A percentile compares a stretch with the other conserved stretches of the same genome.
phyloP scores from a whole-genome alignment of 2,329 filamentous ascomycete species.

The Colletotrichum sp. region DNA sequence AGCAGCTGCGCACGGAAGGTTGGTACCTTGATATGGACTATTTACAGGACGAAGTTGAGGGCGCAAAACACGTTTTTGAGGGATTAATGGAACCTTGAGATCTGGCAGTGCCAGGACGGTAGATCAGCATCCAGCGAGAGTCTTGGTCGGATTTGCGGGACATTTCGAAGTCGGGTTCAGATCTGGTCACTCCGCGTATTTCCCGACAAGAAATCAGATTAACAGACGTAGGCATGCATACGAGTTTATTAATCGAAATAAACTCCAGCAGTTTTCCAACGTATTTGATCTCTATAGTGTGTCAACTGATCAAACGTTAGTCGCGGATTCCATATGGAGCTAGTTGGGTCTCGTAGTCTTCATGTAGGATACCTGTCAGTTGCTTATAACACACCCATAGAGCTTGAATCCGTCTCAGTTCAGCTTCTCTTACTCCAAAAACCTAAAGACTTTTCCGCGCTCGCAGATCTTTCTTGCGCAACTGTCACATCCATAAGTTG shows the following conservation, averaged over 20 bases:
- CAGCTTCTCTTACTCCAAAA: too few relatives aligned
- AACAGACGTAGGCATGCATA: accelerated
- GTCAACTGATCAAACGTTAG: too few relatives aligned
- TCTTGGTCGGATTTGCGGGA: not conserved
- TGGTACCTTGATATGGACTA: not conserved
- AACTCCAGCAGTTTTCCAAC: accelerated
- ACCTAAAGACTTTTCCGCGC: too few relatives aligned
- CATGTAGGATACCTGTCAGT: too few relatives aligned
- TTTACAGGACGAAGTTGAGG: not conserved
- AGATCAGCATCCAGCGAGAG: not conserved
- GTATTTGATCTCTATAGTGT: too few relatives aligned
- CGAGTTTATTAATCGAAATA: not conserved
- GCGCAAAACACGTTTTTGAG: not conserved
- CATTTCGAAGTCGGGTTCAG: not conserved
- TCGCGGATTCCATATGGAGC: too few relatives aligned
- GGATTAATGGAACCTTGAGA: not conserved
- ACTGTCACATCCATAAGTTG: too few relatives aligned
- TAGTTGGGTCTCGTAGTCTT: not conserved
- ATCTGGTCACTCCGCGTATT: not conserved
- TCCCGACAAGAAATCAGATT: accelerated
- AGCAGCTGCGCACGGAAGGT: not conserved
- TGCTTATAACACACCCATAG: too few relatives aligned
- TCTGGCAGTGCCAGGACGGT: not conserved
- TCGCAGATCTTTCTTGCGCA: too few relatives aligned
- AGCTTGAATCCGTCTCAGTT: too few relatives aligned